Evolutionary conservation across 345 rosid genomes (phyloP).

Genomic region (Salix koriyanagi): DNA sequence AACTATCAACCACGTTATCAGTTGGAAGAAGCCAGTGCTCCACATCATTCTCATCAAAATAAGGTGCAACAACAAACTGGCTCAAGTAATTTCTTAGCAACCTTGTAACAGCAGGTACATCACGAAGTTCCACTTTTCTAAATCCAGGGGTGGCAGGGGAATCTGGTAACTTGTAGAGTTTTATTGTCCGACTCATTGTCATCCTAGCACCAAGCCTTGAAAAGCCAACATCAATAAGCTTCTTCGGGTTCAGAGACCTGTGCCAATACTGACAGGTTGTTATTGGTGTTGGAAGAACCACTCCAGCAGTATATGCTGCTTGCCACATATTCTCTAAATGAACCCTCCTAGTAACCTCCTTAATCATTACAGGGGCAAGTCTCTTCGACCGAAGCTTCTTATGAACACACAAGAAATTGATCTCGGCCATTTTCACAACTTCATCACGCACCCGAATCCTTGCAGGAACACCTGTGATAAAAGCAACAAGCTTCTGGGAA

Average conservation of each 20-base stretch:
- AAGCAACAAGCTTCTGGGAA: conserved; percentile 80
- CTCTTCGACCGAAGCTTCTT: conserved; percentile 94
- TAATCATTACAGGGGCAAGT: conserved; percentile 94
- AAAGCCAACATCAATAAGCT: conserved; percentile 94
- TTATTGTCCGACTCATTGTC: conserved; percentile 96
- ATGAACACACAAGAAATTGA: conserved; percentile 91
- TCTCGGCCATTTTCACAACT: conserved; percentile 85
- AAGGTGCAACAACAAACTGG: conserved; percentile 78
- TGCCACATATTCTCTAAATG: conserved; percentile 94
- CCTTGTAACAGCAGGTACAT: conserved; percentile 82
- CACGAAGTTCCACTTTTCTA: conserved; percentile 79
- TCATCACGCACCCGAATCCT: conserved; percentile 74
- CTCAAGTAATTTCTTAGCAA: conserved; percentile 66
- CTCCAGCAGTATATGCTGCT: conserved; percentile 94
- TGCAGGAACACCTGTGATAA: conserved; percentile 86
- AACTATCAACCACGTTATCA: conserved; percentile 75
- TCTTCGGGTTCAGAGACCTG: conserved; percentile 91
- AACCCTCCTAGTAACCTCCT: conserved; percentile 92
- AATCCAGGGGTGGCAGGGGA: conserved; percentile 77
- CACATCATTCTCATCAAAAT: conserved; percentile 77
- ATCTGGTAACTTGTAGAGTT: conserved; percentile 76
- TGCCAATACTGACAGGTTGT: conserved; percentile 96
- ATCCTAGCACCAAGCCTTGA: conserved; percentile 86
- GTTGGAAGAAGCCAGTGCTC: conserved; percentile 94
- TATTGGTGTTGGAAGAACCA: conserved; percentile 83